Evolutionary conservation across 345 rosid species (phyloP), one percentile per base, ranked within the genome.

Genomic region (Corymbia maculata): DNA sequence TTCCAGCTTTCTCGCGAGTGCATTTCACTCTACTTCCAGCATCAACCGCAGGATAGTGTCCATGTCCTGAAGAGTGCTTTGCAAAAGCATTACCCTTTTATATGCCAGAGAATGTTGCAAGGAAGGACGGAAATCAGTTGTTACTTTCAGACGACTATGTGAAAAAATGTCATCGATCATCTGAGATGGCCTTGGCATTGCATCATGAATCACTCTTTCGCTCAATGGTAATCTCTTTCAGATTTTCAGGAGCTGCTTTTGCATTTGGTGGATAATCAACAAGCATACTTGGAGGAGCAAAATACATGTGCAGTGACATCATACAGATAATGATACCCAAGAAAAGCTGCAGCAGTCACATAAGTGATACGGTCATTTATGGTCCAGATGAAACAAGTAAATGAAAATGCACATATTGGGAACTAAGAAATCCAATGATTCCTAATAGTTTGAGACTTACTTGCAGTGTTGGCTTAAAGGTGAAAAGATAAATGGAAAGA

Each of bases 301-400:
- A 97, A 89, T 97, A 98, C 98, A 97, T 95, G 89, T 97, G 99
- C 28, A 97, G 93, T 3, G 97, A 98, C 99, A 98, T 98, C 94
- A 97, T 97, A 91, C 99, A 98, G 85, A 97, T 93, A 82, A 96
- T 91, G 52, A 96, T 97, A 57, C 99, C 99, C 94, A 97, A 91
- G 93, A 98, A 97, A 89, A 98, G 98, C 98, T 97, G 97, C 94
- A 93, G n/a, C 85, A 87, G 86, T 86, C 45, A 87, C 30, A 61
- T 85, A 79, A 50, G 66, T 64, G 51, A n/a, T 50, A 19, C 70
- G n/a, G 19, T 70, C 47, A 85, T 9, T 85, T 19, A 47, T 26
- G 21, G 86, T 66, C 59, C 64, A 14, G 10, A 79, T 80, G 51
- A 84, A 61, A 79, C n/a, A 7, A 22, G 82, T 79, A 32, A 8